Conservation (phyloP, 2,329 filamentous ascomycete genomes). For the Penicillium glabrum region DNA sequence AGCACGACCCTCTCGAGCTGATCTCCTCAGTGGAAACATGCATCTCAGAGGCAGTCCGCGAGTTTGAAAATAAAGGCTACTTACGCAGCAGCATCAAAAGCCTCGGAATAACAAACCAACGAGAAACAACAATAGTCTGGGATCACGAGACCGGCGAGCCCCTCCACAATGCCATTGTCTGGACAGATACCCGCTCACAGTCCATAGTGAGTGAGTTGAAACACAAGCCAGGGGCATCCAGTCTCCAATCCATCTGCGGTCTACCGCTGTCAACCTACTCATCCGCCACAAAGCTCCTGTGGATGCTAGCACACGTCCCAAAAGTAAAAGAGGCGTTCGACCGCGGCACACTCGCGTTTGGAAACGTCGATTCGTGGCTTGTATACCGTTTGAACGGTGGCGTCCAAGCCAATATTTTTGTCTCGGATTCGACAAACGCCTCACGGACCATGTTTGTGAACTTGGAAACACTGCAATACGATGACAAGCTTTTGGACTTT, state of each 20-base stretch:
- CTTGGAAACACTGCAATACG: constrained; percentile 73
- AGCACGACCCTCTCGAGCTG: constrained; percentile 78
- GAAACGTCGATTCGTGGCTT: constrained; percentile 85
- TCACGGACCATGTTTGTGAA: constrained; percentile 95
- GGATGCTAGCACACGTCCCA: constrained; percentile 73
- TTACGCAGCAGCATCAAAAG: constrained; percentile 65
- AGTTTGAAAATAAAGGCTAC: constrained; percentile 68
- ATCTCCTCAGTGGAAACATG: constrained; percentile 73
- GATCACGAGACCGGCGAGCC: constrained; percentile 76
- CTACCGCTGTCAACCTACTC: constrained; percentile 85
- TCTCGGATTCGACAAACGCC: constrained; percentile 84
- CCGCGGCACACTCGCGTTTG: constrained; percentile 72
- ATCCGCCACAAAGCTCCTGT: constrained; percentile 78
- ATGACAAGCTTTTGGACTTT: constrained; percentile 72
- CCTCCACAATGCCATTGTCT: constrained; percentile 81
- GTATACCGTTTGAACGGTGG: constrained; percentile 78
- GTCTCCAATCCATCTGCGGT: constrained; percentile 69
- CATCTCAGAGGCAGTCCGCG: constrained; percentile 69
- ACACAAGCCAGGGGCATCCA: constrained; percentile 61
- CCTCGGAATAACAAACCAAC: constrained; percentile 85
- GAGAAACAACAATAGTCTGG: constrained; percentile 86
- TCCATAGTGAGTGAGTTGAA: constrained; percentile 75
- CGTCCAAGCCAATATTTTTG: constrained; percentile 65
- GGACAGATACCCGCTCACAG: constrained; percentile 82
- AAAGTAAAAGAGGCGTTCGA: constrained; percentile 72